Conservation (phyloP, 2,329 filamentous ascomycete species). For the Alternaria gaisen region DNA sequence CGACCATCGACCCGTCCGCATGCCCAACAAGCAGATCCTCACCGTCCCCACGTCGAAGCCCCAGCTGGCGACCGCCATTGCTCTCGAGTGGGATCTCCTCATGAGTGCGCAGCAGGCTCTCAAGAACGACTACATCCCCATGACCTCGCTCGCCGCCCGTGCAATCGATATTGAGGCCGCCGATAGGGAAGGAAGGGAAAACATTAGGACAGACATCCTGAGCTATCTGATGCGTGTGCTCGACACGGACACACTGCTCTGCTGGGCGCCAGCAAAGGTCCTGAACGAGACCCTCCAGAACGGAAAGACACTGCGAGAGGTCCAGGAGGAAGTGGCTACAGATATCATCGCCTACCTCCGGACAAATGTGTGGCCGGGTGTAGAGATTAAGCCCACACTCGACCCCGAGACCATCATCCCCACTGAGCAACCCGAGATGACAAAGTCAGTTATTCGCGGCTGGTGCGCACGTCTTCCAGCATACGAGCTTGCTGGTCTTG, state of each 20-base stretch:
- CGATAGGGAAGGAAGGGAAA: slow-evolving; percentile 62
- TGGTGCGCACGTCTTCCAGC: slow-evolving; percentile 78
- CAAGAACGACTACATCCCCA: slow-evolving; percentile 85
- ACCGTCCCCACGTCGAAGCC: slow-evolving; percentile 77
- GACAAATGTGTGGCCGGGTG: slow-evolving; percentile 81
- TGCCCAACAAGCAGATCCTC: slow-evolving; percentile 75
- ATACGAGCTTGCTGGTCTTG: slow-evolving; percentile 87
- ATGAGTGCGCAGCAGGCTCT: slow-evolving; percentile 83
- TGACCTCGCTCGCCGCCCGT: slow-evolving; percentile 85
- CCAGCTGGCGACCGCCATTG: slow-evolving; percentile 83
- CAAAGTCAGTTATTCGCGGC: slow-evolving; percentile 76
- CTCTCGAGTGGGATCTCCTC: slow-evolving; percentile 91
- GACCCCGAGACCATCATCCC: slow-evolving; percentile 80
- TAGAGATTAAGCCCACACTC: slow-evolving; percentile 82
- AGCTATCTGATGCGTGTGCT: slow-evolving; percentile 82
- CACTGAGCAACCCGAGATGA: slow-evolving; percentile 73
- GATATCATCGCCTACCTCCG: slow-evolving; percentile 77
- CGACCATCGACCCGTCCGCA: slow-evolving; percentile 81
- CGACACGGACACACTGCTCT: slow-evolving; percentile 89
- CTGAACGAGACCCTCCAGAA: slow-evolving; percentile 55
- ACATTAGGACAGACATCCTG: slow-evolving; percentile 70
- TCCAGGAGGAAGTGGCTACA: slow-evolving; percentile 74
- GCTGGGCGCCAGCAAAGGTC: slow-evolving; percentile 75
- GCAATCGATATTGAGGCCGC: slow-evolving; percentile 81
- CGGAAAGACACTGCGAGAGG: slow-evolving; percentile 69